Base-by-base conservation (phyloP, 2,329 filamentous ascomycete species). In the Claviceps africana region DNA sequence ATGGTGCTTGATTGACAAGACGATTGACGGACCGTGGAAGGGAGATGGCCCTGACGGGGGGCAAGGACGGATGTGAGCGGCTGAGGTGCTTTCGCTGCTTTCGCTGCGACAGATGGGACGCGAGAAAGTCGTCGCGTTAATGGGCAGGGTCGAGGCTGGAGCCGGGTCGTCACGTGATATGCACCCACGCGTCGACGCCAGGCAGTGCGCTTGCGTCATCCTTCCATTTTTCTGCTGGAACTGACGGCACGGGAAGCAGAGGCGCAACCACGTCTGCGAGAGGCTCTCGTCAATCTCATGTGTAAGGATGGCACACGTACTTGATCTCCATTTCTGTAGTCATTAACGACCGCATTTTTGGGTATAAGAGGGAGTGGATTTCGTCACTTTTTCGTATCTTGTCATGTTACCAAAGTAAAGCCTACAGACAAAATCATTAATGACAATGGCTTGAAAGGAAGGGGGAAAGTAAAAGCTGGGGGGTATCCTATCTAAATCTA, bases 1-100 rank as follows among this genome's bases (percentile, higher is more conserved):
- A 82, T 82, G 68, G 65, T 74, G 68, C 65, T 65, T 63, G 60
- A 63, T 64, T 64, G 61, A 56, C 56, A 59, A 60, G 57, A 56
- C 60, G 60, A 60, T 58, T 56, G 60, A 56, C 62, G 57, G 58
- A 61, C 58, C 56, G 59, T 8, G 55, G 54, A 52, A 57, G 54
- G 58, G 42, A 46, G 48, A 40, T 42, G 42, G 51, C 45, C 49
- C 48, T 31, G 22, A 30, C 48, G 49, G 45, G 25, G 28, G 39
- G 37, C 3, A 13, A 44, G 28, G 42, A 13, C 51, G 61, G 55
- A 35, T 47, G 45, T 2, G 40, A 21, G 56, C 60, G 56, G 56
- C 57, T 56, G 62, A 57, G 60, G 54, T 56, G 50, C 60, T 47
- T 51, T n/a, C n/a, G n/a, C n/a, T n/a, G n/a, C n/a, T n/a, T n/a